Evolutionary conservation across 257 asterid genomes (phyloP), one percentile per base, ranked within the genome.

Genomic region (Capsicum chinense): DNA sequence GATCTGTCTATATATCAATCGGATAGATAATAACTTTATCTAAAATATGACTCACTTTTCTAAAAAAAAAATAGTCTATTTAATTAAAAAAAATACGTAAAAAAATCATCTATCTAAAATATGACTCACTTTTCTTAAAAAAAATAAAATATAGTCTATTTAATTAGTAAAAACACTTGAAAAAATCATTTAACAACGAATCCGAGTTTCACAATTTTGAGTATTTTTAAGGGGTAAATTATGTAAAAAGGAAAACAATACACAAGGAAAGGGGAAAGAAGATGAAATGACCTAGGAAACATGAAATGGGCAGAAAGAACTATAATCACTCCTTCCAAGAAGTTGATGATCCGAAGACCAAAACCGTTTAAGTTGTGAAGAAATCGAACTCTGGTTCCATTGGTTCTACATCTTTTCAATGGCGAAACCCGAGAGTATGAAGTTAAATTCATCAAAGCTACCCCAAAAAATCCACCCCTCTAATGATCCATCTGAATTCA

Each of bases 351-450:
- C 86, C 86, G 42, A 86, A 64, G 13, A 80, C 33, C 83, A 79
- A 64, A 74, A 50, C 21, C 50, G 47, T 5, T 21, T 33, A 15
- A 16, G 16, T 8, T 9, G 9, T 74, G 63, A 26, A 52, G 21
- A 6, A 74, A 52, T 26, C 60, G 19, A 50, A 21, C 62, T 14
- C 59, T 58, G 50, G 58, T 16, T 83, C 35, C 50, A 56, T 52
- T 59, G 79, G 59, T 19, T 44, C 15, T 56, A 35, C 79, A 11
- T 6, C 35, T 16, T 33, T 56, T 12, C 54, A 16, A 94, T 94
- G 98, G 88, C 97, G 84, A 94, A 89, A 87, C 52, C 89, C 67
- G 98, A 94, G 76, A 91, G 87, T 82, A 76, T 89, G 56, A 95
- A 94, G 80, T 86, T 92, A 85, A 90, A 86, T 87, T 87, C 94